Conservation (phyloP, 208 protist genomes). For the Trichomonas tenax region DNA sequence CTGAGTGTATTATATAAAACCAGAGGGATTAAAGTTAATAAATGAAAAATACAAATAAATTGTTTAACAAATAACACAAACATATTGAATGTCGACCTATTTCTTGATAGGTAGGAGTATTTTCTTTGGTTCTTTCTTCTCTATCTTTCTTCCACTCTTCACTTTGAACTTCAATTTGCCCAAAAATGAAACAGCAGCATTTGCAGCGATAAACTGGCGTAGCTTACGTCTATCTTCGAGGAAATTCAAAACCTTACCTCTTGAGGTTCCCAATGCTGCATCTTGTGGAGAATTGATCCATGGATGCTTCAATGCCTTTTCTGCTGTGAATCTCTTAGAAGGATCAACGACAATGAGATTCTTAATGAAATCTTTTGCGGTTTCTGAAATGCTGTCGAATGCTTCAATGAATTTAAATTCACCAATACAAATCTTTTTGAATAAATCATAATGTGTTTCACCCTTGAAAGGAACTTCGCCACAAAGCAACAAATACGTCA, state of each 20-base stretch:
- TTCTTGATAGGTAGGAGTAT: too few relatives aligned
- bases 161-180: neutral
- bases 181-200: neutral
- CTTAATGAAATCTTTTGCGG: constrained; percentile 14
- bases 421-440: neutral
- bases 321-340: neutral
- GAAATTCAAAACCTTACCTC: neutral
- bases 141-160: neutral
- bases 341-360: neutral
- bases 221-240: neutral
- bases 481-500: neutral
- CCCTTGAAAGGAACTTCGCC: neutral
- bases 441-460: neutral
- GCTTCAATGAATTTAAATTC: neutral
- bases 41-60: too few relatives aligned
- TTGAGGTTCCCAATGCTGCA: neutral
- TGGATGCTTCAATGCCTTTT: neutral
- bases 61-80: too few relatives aligned
- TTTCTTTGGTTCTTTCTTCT: neutral
- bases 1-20: too few relatives aligned
- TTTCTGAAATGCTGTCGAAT: neutral
- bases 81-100: too few relatives aligned
- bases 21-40: too few relatives aligned
- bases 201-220: neutral
- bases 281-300: neutral